phyloP scores from a whole-genome alignment of 441 rosid genomes.

The Capsella rubella region DNA sequence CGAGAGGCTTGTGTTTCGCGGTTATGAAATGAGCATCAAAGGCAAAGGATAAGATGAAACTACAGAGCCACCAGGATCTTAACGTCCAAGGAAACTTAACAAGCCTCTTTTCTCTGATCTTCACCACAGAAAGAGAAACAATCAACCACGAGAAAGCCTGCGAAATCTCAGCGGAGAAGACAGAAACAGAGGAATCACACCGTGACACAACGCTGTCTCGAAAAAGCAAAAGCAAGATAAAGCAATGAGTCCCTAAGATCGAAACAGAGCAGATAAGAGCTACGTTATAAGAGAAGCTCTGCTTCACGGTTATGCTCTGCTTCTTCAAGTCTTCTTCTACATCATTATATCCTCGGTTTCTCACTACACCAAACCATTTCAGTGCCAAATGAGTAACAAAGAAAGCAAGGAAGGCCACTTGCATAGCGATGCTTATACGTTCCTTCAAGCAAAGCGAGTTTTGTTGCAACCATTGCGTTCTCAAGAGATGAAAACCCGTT shows the following conservation, averaged over 20 bases:
- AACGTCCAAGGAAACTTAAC: constrained; percentile 71
- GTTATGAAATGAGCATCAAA: constrained; percentile 49
- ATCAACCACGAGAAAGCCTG: constrained; percentile 63
- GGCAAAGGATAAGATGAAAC: constrained; percentile 62
- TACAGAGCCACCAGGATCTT: constrained; percentile 90
- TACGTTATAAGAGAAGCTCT: constrained; percentile 58
- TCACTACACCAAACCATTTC: constrained; percentile 39
- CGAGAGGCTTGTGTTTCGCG: constrained; percentile 46
- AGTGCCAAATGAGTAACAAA: constrained; percentile 45
- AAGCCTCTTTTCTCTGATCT: constrained; percentile 43
- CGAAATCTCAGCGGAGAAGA: constrained; percentile 62
- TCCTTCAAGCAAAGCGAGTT: constrained; percentile 68
- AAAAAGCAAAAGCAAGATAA: constrained; percentile 54
- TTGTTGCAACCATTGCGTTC: constrained; percentile 50
- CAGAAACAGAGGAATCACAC: constrained; percentile 54
- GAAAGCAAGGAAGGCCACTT: constrained; percentile 60
- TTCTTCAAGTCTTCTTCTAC: constrained; percentile 45
- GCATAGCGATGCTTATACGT: constrained; percentile 56
- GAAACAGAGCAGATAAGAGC: constrained; percentile 55
- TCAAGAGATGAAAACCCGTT: constrained; percentile 19
- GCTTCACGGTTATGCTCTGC: constrained; percentile 39
- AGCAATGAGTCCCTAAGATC: constrained; percentile 57
- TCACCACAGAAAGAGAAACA: constrained; percentile 50
- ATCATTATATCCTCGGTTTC: constrained; percentile 44
- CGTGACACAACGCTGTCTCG: constrained; percentile 37